Evolutionary conservation across 2,329 filamentous ascomycete species (phyloP), one percentile per base, ranked within the genome.

Genomic region (Colletotrichum somersetense): DNA sequence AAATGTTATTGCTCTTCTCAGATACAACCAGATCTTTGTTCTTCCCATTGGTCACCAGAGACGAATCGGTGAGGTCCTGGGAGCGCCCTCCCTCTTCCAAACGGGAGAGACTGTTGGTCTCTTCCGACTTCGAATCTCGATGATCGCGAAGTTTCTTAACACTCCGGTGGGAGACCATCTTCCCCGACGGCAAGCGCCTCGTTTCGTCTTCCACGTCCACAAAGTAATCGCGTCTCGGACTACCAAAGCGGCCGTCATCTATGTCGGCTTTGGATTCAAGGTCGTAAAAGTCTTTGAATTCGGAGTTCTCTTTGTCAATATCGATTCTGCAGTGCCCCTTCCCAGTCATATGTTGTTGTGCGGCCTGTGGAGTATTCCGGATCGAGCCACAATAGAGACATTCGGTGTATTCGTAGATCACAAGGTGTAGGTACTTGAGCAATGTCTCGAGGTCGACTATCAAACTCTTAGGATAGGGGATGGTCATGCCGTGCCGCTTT

Each of bases 341-440:
- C 11, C 46, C 46, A 14, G n/a, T 50, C 46, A 50, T 50, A 50
- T 50, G 46, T 12, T 50, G 46, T 14, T 50, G 46, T 23, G 46
- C 46, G 46, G 46, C 46, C 10, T 50, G 46, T 50, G 46, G 46
- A 23, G 46, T 50, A 23, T 50, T 50, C n/a, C 46, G 20, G 46
- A 50, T 23, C 10, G 46, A 50, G 16, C 46, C 46, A 7, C 62
- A 65, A 18, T 48, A 65, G 52, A 48, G 52, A 57, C 62, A 65
- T 23, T 65, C 50, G 6, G 40, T 46, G 40, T 57, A 57, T 23
- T 65, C 52, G 40, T 65, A 46, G 20, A 57, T 57, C 0, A 65
- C 52, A 2, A 65, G 62, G 5, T 65, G 62, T 16, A 65, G 50
- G 26, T 65, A 65, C 38, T 65, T 56, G 52, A 57, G 12, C 14